Evolutionary conservation across 2,329 filamentous ascomycete species (phyloP).

Genomic region (Tolypocladium inflatum): DNA sequence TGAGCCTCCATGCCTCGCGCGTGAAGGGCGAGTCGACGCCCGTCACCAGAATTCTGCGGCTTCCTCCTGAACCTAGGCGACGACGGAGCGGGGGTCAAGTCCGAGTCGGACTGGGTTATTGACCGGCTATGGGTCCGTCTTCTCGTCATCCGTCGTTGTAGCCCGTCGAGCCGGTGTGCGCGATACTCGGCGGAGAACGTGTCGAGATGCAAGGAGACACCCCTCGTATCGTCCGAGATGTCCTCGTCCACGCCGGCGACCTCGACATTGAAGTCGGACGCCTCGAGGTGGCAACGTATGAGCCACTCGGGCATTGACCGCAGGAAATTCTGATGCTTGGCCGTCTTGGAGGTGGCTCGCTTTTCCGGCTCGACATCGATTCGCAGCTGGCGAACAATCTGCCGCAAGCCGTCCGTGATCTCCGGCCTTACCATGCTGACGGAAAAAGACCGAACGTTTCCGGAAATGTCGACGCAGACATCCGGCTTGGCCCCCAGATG

Average conservation of each 20-base stretch:
- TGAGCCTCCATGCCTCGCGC: slow-evolving; percentile 79
- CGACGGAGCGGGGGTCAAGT: slow-evolving; percentile 31
- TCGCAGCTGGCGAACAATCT: slow-evolving; percentile 79
- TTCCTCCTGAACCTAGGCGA: slow-evolving; percentile 39
- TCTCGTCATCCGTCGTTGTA: slow-evolving; percentile 48
- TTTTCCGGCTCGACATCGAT: slow-evolving; percentile 57
- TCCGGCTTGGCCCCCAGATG: slow-evolving; percentile 80
- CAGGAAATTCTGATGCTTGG: slow-evolving; percentile 57
- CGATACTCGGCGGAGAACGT: slow-evolving; percentile 85
- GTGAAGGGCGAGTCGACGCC: slow-evolving; percentile 71
- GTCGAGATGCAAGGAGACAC: slow-evolving; percentile 78
- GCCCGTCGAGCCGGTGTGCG: slow-evolving; percentile 63
- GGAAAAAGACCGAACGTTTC: slow-evolving; percentile 76
- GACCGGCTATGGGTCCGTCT: slow-evolving; percentile 68
- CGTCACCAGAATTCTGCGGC: slow-evolving; percentile 55
- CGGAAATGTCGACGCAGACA: slow-evolving; percentile 70
- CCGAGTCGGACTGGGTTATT: slow-evolving; percentile 58
- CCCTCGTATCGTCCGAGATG: slow-evolving; percentile 73
- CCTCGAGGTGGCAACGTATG: slow-evolving; percentile 72
- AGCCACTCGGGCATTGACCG: slow-evolving; percentile 78
- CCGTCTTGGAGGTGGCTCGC: slow-evolving; percentile 35
- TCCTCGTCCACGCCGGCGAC: slow-evolving; percentile 79
- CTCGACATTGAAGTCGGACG: slow-evolving; percentile 81
- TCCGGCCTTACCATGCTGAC: slow-evolving; percentile 86
- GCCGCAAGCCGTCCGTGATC: slow-evolving; percentile 82